phyloP scores from a whole-genome alignment of 345 rosid genomes.

The Melastoma malabathricum region DNA sequence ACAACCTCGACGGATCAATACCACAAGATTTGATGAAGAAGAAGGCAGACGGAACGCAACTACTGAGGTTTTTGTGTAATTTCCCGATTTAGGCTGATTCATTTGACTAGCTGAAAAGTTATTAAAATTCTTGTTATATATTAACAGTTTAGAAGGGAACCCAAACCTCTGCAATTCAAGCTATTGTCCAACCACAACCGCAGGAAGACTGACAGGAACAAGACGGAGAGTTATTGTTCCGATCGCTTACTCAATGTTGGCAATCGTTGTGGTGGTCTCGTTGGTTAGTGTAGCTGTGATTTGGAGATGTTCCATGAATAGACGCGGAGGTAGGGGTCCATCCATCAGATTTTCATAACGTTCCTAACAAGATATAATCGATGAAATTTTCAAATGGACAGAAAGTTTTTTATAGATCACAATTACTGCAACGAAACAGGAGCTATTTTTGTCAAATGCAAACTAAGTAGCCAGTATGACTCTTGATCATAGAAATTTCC shows the following conservation, averaged over 20 bases:
- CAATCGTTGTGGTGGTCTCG: constrained; percentile 10
- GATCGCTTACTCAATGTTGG: constrained; percentile 15
- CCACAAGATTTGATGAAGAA: constrained; percentile 24
- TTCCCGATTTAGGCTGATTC: too few species aligned
- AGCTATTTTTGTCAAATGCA: too few species aligned
- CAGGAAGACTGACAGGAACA: constrained; percentile 5
- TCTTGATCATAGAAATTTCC: too few species aligned
- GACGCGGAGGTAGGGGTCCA: neutral
- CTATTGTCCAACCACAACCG: neutral
- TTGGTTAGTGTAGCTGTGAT: constrained; percentile 12
- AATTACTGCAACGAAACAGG: too few species aligned
- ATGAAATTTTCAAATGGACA: too few species aligned
- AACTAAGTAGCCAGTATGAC: too few species aligned
- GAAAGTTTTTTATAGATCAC: too few species aligned
- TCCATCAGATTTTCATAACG: too few species aligned
- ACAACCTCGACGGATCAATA: constrained; percentile 28
- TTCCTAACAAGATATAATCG: too few species aligned
- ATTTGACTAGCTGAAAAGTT: too few species aligned
- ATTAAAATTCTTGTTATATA: neutral
- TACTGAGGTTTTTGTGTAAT: constrained; percentile 5
- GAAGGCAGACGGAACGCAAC: constrained; percentile 11
- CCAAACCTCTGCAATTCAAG: constrained; percentile 13
- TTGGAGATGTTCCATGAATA: constrained; percentile 15
- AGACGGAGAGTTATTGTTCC: constrained; percentile 25
- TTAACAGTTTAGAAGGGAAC: constrained; percentile 28